Evolutionary conservation across 768 basidiomycete species (phyloP).

Genomic region (Dioszegia aurantiaca): DNA sequence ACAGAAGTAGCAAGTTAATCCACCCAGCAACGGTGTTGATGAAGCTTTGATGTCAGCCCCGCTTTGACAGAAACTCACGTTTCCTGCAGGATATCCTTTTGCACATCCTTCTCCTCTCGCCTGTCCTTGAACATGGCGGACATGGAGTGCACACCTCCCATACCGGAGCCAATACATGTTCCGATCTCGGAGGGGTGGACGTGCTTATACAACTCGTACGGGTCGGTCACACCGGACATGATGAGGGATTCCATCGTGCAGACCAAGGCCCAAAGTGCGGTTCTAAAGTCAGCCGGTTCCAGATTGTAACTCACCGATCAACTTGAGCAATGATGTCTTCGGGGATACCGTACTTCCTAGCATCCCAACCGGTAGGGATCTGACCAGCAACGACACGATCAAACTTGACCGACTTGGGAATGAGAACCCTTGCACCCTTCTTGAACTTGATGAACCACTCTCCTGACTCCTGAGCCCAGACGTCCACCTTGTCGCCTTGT

Average conservation of each 20-base stretch:
- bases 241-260: constrained; percentile 93
- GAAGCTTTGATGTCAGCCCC: constrained; percentile 61
- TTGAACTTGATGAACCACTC: constrained; percentile 99
- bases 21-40: constrained; percentile 99
- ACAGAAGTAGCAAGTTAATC: constrained; percentile 91
- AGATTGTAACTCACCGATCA: constrained; percentile 60
- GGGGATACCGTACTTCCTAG: constrained; percentile 93
- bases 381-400: constrained; percentile 92
- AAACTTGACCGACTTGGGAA: constrained; percentile 95
- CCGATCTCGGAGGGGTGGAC: constrained; percentile 97
- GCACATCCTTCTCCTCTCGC: constrained; percentile 94
- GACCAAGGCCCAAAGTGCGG: constrained; percentile 90
- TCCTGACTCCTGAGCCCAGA: constrained; percentile 86
- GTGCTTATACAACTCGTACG: constrained; percentile 95
- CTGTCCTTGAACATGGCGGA: constrained; percentile 98
- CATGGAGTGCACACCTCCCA: constrained; percentile 91
- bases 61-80: constrained; percentile 63
- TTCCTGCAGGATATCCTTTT: constrained; percentile 97
- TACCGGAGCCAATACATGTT: constrained; percentile 88
- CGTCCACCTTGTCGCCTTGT: constrained; percentile 93
- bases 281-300: constrained; percentile 31
- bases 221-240: constrained; percentile 94
- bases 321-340: constrained; percentile 92
- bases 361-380: constrained; percentile 95
- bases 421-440: constrained; percentile 87